These are phyloP conservation scores for Colletotrichum sp. DNA, from an alignment of 2,329 filamentous ascomycete species.

Conservation along the genomic window DNA sequence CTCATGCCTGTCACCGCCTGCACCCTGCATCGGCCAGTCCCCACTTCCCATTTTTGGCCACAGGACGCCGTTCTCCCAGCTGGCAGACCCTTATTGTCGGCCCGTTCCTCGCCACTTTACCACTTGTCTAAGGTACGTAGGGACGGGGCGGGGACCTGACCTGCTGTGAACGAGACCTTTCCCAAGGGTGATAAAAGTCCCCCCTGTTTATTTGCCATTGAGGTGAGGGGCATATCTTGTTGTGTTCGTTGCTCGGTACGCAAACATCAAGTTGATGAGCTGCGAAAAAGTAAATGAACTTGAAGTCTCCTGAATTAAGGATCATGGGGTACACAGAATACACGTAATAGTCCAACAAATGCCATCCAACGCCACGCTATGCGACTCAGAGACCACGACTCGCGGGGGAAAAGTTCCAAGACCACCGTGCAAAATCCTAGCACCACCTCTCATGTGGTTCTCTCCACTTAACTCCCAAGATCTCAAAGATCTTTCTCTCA, in stretches of 20 bases:
- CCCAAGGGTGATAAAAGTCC: not conserved
- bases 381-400: not conserved
- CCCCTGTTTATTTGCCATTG: not conserved
- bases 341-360: not conserved
- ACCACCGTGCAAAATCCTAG: conserved; percentile 33
- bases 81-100: conserved; percentile 15
- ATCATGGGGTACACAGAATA: not conserved
- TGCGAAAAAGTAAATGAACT: not conserved
- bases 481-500: conserved; percentile 81
- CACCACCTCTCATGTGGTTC: conserved; percentile 79
- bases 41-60: not conserved
- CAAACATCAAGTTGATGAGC: not conserved
- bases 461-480: conserved; percentile 84
- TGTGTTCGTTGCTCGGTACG: not conserved
- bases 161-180: not conserved
- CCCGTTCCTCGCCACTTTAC: conserved; percentile 3
- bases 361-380: conserved; percentile 5
- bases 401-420: not conserved
- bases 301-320: not conserved
- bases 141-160: no score
- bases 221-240: not conserved
- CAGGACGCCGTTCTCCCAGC: not conserved
- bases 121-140: not conserved
- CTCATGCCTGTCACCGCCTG: conserved; percentile 19
- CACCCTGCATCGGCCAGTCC: conserved; percentile 4